A percentile compares a stretch with the other conserved stretches of the same genome.
Evolutionary conservation across 2,329 filamentous ascomycete species (phyloP).

Genomic region (Pseudogymnoascus sp.): DNA sequence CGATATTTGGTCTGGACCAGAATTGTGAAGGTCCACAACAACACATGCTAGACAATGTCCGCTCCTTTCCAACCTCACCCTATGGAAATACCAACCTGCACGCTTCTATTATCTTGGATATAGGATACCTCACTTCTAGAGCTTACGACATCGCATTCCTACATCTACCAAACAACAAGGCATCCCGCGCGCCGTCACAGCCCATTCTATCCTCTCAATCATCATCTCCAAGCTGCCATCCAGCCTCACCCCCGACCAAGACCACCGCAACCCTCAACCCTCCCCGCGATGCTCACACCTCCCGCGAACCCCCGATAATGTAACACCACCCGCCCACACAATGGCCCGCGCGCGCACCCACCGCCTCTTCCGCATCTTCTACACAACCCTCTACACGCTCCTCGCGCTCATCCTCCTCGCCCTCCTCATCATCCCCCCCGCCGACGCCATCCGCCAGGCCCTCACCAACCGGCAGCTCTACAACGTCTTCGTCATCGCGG

Average conservation of each 20-base stretch:
- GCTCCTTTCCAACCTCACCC: background rate
- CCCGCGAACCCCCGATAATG: background rate
- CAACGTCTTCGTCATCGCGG: constrained; percentile 75
- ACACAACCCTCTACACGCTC: constrained; percentile 68
- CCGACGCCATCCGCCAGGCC: constrained; percentile 73
- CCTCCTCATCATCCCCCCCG: constrained; percentile 72
- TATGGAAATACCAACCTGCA: background rate
- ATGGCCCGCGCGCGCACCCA: background rate
- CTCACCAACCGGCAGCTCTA: constrained; percentile 57
- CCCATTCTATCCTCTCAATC: background rate
- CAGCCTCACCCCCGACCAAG: background rate
- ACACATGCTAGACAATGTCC: background rate
- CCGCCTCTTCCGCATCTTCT: constrained; percentile 65
- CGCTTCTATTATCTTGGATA: background rate
- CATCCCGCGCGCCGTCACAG: background rate
- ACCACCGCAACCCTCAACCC: background rate
- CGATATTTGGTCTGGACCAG: constrained; percentile 1
- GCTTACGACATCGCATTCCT: background rate
- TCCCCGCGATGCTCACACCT: background rate
- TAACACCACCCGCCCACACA: background rate
- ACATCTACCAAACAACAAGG: background rate
- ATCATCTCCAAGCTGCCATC: background rate
- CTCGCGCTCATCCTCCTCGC: constrained; percentile 65
- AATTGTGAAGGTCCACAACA: background rate
- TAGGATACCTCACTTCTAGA: background rate